These are phyloP conservation scores for Phalaenopsis hybrid DNA, from an alignment of 116 monocot genomes.

Conservation along the genomic window DNA sequence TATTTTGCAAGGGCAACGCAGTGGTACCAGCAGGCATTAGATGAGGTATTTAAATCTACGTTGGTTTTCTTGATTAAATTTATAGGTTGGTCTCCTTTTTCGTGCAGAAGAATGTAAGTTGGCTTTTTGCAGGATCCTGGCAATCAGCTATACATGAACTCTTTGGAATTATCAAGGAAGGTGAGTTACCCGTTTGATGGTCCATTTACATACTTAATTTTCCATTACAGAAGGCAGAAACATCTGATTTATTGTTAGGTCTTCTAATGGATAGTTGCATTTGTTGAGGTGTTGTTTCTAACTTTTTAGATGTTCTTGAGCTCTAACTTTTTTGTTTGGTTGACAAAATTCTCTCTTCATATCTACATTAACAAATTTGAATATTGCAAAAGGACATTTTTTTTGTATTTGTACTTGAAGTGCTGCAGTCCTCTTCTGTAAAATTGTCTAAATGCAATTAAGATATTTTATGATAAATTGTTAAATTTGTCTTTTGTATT, in stretches of 20 bases:
- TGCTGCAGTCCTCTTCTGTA: neutral
- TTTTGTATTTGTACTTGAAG: neutral
- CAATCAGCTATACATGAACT: slow-evolving; percentile 66
- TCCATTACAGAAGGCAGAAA: neutral
- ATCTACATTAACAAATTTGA: neutral
- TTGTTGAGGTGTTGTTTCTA: neutral
- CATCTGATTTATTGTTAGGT: neutral
- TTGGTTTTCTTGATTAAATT: neutral
- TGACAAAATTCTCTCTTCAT: neutral
- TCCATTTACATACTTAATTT: neutral
- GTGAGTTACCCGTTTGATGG: slow-evolving; percentile 17
- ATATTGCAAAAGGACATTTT: neutral
- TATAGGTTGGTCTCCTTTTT: neutral
- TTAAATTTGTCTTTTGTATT: neutral
- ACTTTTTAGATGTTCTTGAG: neutral
- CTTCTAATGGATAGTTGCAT: neutral
- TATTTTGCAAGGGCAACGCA: slow-evolving; percentile 38
- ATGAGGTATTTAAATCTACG: slow-evolving; percentile 18
- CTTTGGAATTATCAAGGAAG: slow-evolving; percentile 62
- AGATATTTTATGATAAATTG: neutral
- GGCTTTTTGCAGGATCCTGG: slow-evolving; percentile 52
- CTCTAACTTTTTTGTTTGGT: neutral
- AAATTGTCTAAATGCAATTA: neutral
- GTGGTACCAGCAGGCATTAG: slow-evolving; percentile 37
- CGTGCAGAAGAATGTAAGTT: neutral